phyloP scores from a whole-genome alignment of 345 rosid genomes.

The Carallia pectinifolia region DNA sequence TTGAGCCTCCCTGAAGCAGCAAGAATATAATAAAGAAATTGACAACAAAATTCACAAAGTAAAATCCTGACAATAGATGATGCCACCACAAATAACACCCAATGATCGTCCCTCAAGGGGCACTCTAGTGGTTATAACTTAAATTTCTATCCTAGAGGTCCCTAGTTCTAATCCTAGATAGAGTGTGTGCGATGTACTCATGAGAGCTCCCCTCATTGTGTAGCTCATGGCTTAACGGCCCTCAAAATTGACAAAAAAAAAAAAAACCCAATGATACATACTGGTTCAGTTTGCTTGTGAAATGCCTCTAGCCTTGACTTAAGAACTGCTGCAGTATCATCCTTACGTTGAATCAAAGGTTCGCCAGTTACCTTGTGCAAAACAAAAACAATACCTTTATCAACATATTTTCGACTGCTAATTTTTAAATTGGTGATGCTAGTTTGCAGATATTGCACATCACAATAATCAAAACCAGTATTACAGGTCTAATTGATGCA shows the following conservation, averaged over 20 bases:
- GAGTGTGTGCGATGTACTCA: too few species aligned
- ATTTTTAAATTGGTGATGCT: background rate
- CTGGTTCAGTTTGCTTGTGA: constrained; percentile 89
- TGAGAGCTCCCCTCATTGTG: too few species aligned
- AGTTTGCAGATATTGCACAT: background rate
- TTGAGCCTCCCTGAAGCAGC: too few species aligned
- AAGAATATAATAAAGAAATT: too few species aligned
- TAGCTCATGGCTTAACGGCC: too few species aligned
- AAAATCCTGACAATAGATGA: background rate
- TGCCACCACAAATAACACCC: background rate
- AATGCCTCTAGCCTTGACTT: constrained; percentile 84
- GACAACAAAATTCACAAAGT: too few species aligned
- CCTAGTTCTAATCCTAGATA: too few species aligned
- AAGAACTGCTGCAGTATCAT: constrained; percentile 87
- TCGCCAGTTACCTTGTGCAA: constrained; percentile 76
- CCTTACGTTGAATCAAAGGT: constrained; percentile 86
- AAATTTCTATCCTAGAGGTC: too few species aligned
- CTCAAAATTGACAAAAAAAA: too few species aligned
- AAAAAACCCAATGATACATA: constrained; percentile 6
- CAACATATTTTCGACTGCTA: background rate
- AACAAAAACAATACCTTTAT: background rate
- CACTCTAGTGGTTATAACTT: too few species aligned
- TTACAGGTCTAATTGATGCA: background rate
- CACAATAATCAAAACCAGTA: background rate
- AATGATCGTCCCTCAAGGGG: too few species aligned